phyloP scores from a whole-genome alignment of 176 grass and related monocot genomes.

The Puccinellia tenuiflora region DNA sequence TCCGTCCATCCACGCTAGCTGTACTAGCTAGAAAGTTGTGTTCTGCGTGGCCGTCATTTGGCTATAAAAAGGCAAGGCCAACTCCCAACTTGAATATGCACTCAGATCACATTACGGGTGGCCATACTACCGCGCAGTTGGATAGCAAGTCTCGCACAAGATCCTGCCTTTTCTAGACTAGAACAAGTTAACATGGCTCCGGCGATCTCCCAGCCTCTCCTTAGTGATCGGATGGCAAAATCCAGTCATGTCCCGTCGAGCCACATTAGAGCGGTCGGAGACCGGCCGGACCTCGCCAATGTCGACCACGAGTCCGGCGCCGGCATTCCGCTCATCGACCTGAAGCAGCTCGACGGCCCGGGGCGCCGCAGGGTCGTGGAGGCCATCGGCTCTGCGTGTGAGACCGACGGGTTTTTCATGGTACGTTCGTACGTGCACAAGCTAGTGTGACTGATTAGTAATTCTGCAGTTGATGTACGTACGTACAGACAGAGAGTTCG shows the following conservation, averaged over 20 bases:
- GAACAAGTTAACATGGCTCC: conserved; percentile 15
- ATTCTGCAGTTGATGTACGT: neutral
- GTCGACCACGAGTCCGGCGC: conserved; percentile 39
- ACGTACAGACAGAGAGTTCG: neutral
- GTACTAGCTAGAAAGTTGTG: neutral
- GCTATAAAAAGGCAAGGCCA: conserved; percentile 24
- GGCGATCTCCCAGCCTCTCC: conserved; percentile 30
- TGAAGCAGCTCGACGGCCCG: conserved; percentile 35
- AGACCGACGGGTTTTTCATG: conserved; percentile 75
- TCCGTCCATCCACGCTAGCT: neutral
- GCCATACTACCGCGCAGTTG: neutral
- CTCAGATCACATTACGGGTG: neutral
- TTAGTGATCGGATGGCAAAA: conserved; percentile 35
- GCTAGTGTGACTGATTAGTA: neutral
- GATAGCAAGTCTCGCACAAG: neutral
- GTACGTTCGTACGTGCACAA: conserved; percentile 15
- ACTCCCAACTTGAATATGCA: neutral
- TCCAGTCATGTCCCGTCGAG: conserved; percentile 27
- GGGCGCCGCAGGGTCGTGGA: conserved; percentile 33
- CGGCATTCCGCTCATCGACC: conserved; percentile 63
- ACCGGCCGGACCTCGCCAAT: conserved; percentile 59
- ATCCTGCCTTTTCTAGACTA: neutral
- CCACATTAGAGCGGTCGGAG: conserved; percentile 52
- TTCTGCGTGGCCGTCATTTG: neutral
- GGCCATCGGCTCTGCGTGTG: conserved; percentile 61